Conservation (phyloP, 306 rosid genomes). For the Comarum palustre region DNA sequence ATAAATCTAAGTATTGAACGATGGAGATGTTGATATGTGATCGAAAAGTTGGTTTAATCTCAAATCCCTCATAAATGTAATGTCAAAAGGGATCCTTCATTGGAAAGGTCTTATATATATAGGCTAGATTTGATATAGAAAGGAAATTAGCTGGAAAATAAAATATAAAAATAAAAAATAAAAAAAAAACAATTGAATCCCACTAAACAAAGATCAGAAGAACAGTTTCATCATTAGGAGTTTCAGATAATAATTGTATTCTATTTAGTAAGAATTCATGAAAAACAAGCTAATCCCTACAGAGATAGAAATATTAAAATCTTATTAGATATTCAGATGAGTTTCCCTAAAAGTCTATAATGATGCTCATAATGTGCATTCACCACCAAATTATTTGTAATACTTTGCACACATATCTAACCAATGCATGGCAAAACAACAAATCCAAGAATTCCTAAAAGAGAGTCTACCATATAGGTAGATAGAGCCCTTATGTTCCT, state of each 20-base stretch:
- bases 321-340: not conserved
- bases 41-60: too few species aligned
- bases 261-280: not conserved
- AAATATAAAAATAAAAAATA: too few species aligned
- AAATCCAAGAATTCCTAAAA: not conserved
- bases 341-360: not conserved
- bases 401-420: not conserved
- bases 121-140: not conserved
- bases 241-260: not conserved
- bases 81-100: too few species aligned
- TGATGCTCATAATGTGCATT: not conserved
- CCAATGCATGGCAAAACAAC: not conserved
- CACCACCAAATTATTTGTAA: not conserved
- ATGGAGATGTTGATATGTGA: too few species aligned
- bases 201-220: not conserved
- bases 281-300: not conserved
- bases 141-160: not conserved
- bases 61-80: too few species aligned
- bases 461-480: not conserved
- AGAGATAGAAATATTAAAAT: not conserved
- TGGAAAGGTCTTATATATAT: too few species aligned
- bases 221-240: not conserved
- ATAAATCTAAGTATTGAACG: too few species aligned
- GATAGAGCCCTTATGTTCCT: not conserved
- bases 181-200: not conserved